A percentile compares a stretch with the other conserved stretches of the same genome.
These are phyloP conservation scores for Collariella sp. DNA, from an alignment of 495 filamentous ascomycete species.

Conservation along the genomic window DNA sequence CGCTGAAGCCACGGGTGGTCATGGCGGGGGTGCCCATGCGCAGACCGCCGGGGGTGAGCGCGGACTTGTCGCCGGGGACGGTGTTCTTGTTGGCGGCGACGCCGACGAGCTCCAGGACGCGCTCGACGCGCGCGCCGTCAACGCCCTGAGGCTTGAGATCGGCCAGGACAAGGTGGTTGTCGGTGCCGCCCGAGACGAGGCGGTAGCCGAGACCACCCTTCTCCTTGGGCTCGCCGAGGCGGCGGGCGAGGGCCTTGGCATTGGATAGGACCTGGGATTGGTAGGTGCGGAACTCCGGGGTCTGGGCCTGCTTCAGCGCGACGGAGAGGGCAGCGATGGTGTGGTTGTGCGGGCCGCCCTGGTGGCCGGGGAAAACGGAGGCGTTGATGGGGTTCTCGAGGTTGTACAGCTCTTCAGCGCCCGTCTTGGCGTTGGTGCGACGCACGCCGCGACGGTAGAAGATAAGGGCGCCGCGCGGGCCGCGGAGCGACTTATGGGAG, in stretches of 20 bases:
- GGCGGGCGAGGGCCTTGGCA: slow-evolving; percentile 71
- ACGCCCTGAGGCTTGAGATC: slow-evolving; percentile 87
- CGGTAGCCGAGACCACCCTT: slow-evolving; percentile 78
- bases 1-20: slow-evolving; percentile 86
- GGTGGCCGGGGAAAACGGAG: slow-evolving; percentile 98
- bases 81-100: slow-evolving; percentile 99
- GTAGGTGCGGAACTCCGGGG: slow-evolving; percentile 78
- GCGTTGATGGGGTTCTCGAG: slow-evolving; percentile 90
- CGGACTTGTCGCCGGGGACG: slow-evolving; percentile 89
- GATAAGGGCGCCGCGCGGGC: slow-evolving; percentile 93
- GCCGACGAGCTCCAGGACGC: slow-evolving; percentile 85
- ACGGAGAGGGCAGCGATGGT: slow-evolving; percentile 94
- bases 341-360: slow-evolving; percentile 97
- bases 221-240: slow-evolving; percentile 61
- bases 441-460: slow-evolving; percentile 92
- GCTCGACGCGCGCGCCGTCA: slow-evolving; percentile 90
- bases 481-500: slow-evolving; percentile 92
- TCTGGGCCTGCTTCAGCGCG: slow-evolving; percentile 86
- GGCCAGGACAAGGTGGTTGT: slow-evolving; percentile 93
- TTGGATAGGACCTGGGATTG: slow-evolving; percentile 82
- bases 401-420: slow-evolving; percentile 75
- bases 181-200: slow-evolving; percentile 86
- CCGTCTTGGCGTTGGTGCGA: slow-evolving; percentile 74
- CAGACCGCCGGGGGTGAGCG: slow-evolving; percentile 82
- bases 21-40: slow-evolving; percentile 93